Evolutionary conservation across 495 filamentous ascomycete genomes (phyloP), one percentile per base, ranked within the genome.

Genomic region (Xylaria flabelliformis): DNA sequence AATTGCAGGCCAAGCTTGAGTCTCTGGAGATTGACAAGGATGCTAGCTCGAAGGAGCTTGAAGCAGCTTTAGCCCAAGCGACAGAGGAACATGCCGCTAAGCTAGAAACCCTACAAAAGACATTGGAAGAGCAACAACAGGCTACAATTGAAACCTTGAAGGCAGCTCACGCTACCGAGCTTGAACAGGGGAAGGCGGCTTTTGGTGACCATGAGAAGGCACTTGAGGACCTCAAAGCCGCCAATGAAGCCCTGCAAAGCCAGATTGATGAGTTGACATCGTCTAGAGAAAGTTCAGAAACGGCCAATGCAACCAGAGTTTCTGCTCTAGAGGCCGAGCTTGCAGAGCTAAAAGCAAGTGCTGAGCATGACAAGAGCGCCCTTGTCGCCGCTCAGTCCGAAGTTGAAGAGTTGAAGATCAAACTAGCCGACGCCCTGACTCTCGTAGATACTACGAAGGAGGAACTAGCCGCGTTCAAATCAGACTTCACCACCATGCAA

Each of bases 181-280:
- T 84, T 19, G 81, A 82, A 26, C 70, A 80, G 62, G 81, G 78
- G 44, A 81, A 80, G 66, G 66, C 73, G 4, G 71, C 78, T 0
- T 77, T 74, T 21, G 72, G 74, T 21, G 75, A 78, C 17, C 78
- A 86, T 48, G 78, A 82, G 59, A 79, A 81, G 62, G 78, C 74
- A 8, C 75, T 85, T 8, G 73, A 80, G 29, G 80, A 84, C 6
- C 78, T 87, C 36, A 83, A 84, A 68, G 72, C 79, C 24, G 78
- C 77, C 41, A 81, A 87, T 62, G 83, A 84, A 65, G 66, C 68
- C 48, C 69, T 87, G 32, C 82, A 88, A 74, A 80, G 79, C 73
- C 80, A 82, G 75, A 73, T 86, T 9, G 78, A 82, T 61, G 82
- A 84, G 21, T 63, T 88, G 62, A 81, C 77, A 8, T 76, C 76